Base-by-base conservation (phyloP, 495 filamentous ascomycete species). In the Thozetella sp. region DNA sequence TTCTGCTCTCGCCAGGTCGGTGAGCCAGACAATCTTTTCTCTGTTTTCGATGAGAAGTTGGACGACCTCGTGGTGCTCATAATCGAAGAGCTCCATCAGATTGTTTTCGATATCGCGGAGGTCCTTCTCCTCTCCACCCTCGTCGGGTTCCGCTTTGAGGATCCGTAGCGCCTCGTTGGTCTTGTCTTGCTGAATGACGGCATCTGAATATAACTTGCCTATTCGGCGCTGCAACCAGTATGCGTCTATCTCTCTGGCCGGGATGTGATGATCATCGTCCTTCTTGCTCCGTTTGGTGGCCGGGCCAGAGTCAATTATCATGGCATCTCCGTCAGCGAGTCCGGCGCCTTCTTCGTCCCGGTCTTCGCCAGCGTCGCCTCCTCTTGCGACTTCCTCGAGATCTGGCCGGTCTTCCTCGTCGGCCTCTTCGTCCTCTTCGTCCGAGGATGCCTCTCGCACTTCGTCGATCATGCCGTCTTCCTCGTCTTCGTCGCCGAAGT, bases 181-280 rank as follows among this genome's bases (percentile, higher is more conserved):
- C 72, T 97, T 97, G 63, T 92, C 90, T 60, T 96, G 92, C 61
- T 96, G 93, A 10, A 82, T 88, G 68, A 97, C 93, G 2, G 94
- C 89, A 75, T 99, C 95, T 13, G 88, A 81, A 69, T 97, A 97
- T 22, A 97, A 81, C 15, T 80, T 73, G 51, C 94, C 93, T 53
- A 99, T 93, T 64, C 97, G 91, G 55, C 95, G 84, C 70, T 98
- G 95, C 26, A 99, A 75, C 95, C 95, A 99, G 74, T 91, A 98
- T 25, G 95, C 95, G 72, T 99, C 95, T 55, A 99, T 97, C 55
- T 97, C 91, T 55, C 90, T 85, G 37, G 90, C 92, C 37, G 88
- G 78, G 15, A 98, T 83, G 40, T 84, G 78, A 56, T 86, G 80
- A 61, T 90, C 88, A 43, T 87, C 83, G 56, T 84, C 75, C 4